These are phyloP conservation scores for Suillus bovinus DNA, from an alignment of 768 basidiomycete genomes.

Conservation along the genomic window DNA sequence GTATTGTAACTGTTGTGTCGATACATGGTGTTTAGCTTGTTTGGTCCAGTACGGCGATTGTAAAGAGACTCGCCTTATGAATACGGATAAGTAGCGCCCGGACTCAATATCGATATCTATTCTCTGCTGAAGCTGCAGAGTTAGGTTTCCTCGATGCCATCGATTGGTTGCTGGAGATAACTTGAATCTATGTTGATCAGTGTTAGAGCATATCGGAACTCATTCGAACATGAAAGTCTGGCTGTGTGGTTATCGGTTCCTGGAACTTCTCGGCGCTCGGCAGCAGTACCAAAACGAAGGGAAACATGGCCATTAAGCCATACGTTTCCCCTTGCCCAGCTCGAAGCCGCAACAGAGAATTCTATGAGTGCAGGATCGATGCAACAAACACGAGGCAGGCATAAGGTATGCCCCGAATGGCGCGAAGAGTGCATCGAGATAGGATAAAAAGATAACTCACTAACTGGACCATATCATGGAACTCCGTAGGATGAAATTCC, in stretches of 20 bases:
- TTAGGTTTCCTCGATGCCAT: constrained; percentile 2
- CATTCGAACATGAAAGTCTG: neutral
- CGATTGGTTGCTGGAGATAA: constrained; percentile 1
- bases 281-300: neutral
- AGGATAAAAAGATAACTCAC: neutral
- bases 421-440: neutral
- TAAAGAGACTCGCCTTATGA: neutral
- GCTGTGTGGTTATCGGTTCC: neutral
- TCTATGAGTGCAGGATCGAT: neutral
- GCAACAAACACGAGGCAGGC: constrained; percentile 2
- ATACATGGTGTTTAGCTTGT: neutral
- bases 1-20: neutral
- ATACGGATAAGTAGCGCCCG: constrained; percentile 1
- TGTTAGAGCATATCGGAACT: neutral
- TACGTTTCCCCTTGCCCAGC: neutral
- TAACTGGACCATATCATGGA: neutral
- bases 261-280: constrained; percentile 5
- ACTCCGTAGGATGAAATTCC: neutral
- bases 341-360: neutral
- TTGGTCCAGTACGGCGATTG: neutral
- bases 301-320: neutral
- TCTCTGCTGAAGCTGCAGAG: neutral
- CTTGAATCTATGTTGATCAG: neutral
- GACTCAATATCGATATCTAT: neutral
- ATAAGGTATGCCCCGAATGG: neutral